Evolutionary conservation across 2,329 filamentous ascomycete genomes (phyloP), one percentile per base, ranked within the genome.

Genomic region (Celoporthe dispersa): DNA sequence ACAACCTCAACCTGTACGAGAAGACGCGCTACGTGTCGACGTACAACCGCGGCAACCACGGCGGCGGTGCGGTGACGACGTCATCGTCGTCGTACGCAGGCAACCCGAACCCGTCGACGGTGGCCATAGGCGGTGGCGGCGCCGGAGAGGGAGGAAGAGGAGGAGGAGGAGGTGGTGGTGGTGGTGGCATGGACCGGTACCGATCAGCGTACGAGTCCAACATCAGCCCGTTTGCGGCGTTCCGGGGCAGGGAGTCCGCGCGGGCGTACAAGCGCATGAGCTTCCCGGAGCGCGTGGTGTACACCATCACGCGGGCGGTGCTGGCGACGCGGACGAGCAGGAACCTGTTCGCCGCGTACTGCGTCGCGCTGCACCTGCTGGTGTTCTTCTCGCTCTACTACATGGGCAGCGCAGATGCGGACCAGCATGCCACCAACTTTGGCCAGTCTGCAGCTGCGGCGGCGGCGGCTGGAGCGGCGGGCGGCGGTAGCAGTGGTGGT

Each of bases 11-110:
- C 75, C 86, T 99, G 9, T 99, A 99, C 80, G 96, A 99, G 81
- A 99, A 98, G 86, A 97, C 95, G 25, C 90, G 96, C 74, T 99
- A 99, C 79, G 90, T 98, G 33, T 97, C 94, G 8, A 94, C 93
- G 2, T 99, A 98, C 84, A 97, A 91, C 79, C 90, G 94, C 67
- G 87, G 87, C 61, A 87, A 86, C 19, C 85, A 86, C 7, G 86
- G 87, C 28, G 68, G 70, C 9, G 81, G 83, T 1, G 74, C 73
- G 37, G 73, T 68, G 37, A 81, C 83, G 37, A 81, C 83, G 53
- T 88, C 90, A 14, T 88, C 88, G 6, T 92, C 90, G 57, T 85
- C 85, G 59, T 87, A 85, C 73, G 85, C 87, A 51, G 84, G 85
- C 69, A 94, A 91, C 75, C 91, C 93, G 2, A 97, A 94, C 77